Conservation (phyloP, 768 basidiomycete species). For the Russula sp. region DNA sequence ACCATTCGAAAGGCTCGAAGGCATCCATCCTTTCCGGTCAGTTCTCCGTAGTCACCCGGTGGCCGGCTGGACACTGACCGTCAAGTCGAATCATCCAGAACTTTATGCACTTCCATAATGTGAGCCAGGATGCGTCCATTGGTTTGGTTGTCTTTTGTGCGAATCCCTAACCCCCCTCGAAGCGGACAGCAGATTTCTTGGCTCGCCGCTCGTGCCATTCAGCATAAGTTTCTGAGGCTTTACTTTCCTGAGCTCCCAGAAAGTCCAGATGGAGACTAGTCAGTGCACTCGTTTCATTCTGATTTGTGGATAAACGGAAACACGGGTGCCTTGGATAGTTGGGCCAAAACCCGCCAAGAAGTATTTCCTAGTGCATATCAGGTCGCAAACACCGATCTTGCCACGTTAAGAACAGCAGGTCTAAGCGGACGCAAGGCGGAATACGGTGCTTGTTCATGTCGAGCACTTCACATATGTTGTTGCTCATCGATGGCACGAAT, state of each 20-base stretch:
- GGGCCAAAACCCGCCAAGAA: slow-evolving; percentile 15
- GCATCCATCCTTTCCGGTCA: slow-evolving; percentile 79
- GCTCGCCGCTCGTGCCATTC: slow-evolving; percentile 80
- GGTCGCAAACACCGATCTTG: slow-evolving; percentile 55
- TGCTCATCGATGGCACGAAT: not conserved
- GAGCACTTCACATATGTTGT: not conserved
- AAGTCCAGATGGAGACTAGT: slow-evolving; percentile 49
- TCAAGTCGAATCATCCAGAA: slow-evolving; percentile 34
- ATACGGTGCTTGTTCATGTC: slow-evolving; percentile 51
- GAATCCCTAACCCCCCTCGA: not conserved
- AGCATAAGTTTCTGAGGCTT: slow-evolving; percentile 69
- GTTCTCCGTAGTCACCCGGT: slow-evolving; percentile 11
- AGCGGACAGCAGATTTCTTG: slow-evolving; percentile 82
- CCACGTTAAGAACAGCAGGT: slow-evolving; percentile 64
- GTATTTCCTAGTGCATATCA: slow-evolving; percentile 68
- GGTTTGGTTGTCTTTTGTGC: not conserved
- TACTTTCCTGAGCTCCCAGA: slow-evolving; percentile 73
- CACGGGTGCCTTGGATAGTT: slow-evolving; percentile 2
- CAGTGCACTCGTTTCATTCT: slow-evolving; percentile 25
- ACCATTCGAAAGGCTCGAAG: slow-evolving; percentile 69
- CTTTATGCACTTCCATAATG: slow-evolving; percentile 68
- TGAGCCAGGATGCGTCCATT: slow-evolving; percentile 32
- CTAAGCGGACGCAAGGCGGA: slow-evolving; percentile 83
- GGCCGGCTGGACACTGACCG: not conserved
- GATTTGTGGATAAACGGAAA: slow-evolving; percentile 11